Evolutionary conservation across 2,329 filamentous ascomycete genomes (phyloP).

Genomic region (Aspergillus clavatus): DNA sequence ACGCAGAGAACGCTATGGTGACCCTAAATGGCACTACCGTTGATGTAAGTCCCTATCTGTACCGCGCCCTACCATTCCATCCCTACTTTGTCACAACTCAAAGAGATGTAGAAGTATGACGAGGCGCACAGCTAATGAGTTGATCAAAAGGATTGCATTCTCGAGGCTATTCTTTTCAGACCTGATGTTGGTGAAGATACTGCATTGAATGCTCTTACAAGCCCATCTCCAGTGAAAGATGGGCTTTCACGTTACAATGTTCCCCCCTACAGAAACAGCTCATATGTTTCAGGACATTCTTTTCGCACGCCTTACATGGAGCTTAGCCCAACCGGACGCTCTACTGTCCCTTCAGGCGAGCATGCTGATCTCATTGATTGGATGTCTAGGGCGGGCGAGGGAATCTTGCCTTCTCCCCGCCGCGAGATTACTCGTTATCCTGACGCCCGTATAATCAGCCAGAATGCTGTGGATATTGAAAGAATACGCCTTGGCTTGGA

Average conservation of each 20-base stretch:
- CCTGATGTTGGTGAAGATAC: constrained; percentile 24
- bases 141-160: constrained; percentile 23
- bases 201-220: constrained; percentile 9
- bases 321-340: constrained; percentile 39
- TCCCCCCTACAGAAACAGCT: constrained; percentile 10
- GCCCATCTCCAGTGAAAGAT: constrained; percentile 16
- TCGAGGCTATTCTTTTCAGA: constrained; percentile 28
- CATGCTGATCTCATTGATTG: constrained; percentile 29
- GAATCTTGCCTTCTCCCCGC: constrained; percentile 25
- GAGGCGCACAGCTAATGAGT: constrained; percentile 2
- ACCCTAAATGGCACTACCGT: constrained; percentile 33
- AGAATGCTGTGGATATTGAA: constrained; percentile 43
- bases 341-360: constrained; percentile 35
- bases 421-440: constrained; percentile 23
- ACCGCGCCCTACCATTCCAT: background rate
- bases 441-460: constrained; percentile 32
- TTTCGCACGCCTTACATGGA: constrained; percentile 25
- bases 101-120: background rate
- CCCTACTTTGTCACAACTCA: background rate
- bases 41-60: constrained; percentile 26
- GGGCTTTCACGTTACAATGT: constrained; percentile 12
- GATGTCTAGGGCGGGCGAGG: constrained; percentile 28
- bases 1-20: constrained; percentile 32
- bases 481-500: constrained; percentile 58
- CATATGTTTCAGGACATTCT: constrained; percentile 13